phyloP scores from a whole-genome alignment of 805 yeast species.

The Spathaspora girioi region DNA sequence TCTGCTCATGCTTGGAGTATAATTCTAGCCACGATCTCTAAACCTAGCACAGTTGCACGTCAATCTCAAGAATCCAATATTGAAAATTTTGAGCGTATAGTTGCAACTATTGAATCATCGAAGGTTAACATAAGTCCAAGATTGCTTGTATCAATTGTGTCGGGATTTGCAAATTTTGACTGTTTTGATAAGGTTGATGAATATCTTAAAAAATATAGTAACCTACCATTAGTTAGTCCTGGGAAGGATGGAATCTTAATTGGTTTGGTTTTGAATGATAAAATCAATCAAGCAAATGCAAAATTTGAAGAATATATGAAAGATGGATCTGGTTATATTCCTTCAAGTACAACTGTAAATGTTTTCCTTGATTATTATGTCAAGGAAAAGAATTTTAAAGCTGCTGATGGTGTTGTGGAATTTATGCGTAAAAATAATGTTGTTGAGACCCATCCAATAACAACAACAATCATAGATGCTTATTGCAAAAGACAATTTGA shows the following conservation, averaged over 20 bases:
- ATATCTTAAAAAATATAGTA: conserved; percentile 26
- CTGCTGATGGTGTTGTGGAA: conserved; percentile 44
- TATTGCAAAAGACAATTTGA: conserved; percentile 44
- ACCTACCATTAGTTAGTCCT: conserved; percentile 7
- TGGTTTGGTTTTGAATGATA: conserved; percentile 39
- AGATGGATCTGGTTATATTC: conserved; percentile 31
- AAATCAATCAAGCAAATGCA: conserved; percentile 43
- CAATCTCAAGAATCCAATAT: conserved; percentile 20
- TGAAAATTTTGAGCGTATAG: conserved; percentile 22
- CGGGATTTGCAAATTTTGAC: conserved; percentile 42
- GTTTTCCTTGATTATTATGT: conserved; percentile 43
- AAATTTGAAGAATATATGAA: conserved; percentile 34
- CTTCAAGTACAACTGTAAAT: conserved; percentile 52
- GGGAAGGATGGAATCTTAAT: conserved; percentile 41
- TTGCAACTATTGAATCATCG: conserved; percentile 25
- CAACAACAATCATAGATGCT: conserved; percentile 54
- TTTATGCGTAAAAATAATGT: conserved; percentile 41
- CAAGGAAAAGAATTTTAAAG: conserved; percentile 38
- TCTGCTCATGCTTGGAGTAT: conserved; percentile 55
- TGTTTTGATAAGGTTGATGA: conserved; percentile 41
- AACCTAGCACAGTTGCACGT: conserved; percentile 20
- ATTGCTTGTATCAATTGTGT: conserved; percentile 46
- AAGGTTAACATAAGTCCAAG: conserved; percentile 38
- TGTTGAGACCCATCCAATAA: conserved; percentile 59
- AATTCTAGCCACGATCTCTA: conserved; percentile 48